Evolutionary conservation across 805 yeast species (phyloP).

Genomic region (Komagataella populi): DNA sequence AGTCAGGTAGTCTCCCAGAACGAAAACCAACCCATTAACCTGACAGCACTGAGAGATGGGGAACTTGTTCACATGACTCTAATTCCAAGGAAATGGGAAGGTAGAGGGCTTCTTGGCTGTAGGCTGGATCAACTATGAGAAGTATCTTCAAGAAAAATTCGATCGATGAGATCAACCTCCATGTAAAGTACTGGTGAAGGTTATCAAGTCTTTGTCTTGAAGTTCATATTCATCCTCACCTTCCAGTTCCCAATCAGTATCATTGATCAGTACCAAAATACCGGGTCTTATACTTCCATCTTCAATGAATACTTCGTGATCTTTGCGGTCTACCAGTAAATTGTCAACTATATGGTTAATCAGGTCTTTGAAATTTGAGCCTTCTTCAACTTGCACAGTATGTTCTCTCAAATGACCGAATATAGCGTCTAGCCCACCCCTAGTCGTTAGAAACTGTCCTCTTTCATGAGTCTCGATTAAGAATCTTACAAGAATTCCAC

Average conservation of each 20-base stretch:
- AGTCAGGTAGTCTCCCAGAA: conserved; percentile 28
- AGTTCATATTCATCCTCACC: conserved; percentile 76
- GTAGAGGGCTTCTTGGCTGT: conserved; percentile 61
- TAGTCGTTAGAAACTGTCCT: conserved; percentile 2
- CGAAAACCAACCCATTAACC: conserved; percentile 14
- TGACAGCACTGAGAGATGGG: conserved; percentile 12
- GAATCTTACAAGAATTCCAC: neutral
- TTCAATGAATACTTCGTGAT: conserved; percentile 64
- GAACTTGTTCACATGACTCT: conserved; percentile 14
- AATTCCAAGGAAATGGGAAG: conserved; percentile 48
- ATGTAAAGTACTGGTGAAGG: conserved; percentile 88
- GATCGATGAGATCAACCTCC: conserved; percentile 49
- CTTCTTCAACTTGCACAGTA: conserved; percentile 31
- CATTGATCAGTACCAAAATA: conserved; percentile 79
- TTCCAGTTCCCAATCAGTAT: conserved; percentile 93
- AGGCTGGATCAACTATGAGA: conserved; percentile 29
- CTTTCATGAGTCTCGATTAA: neutral
- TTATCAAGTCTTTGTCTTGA: conserved; percentile 61
- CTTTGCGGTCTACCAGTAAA: conserved; percentile 47
- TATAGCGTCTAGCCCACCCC: conserved; percentile 78
- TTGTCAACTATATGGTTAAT: conserved; percentile 37
- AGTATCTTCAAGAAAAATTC: conserved; percentile 5
- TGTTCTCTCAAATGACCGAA: conserved; percentile 47
- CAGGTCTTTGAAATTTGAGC: conserved; percentile 27
- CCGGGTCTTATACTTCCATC: conserved; percentile 85